phyloP scores from a whole-genome alignment of 352 stramenopile species.

The Globisporangium camurandrum region DNA sequence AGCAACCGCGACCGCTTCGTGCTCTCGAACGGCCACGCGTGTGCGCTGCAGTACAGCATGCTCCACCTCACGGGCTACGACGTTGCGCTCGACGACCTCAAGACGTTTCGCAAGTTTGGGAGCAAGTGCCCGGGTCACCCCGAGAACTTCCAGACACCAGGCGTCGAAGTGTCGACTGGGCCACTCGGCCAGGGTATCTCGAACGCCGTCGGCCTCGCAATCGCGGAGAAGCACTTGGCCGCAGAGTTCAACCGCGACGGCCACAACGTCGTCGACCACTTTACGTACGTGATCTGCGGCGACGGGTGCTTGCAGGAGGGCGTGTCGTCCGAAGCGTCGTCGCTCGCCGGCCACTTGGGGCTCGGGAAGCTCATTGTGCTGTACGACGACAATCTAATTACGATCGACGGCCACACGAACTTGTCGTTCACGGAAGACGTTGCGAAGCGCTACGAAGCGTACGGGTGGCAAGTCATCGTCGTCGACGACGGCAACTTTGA shows the following conservation, averaged over 20 bases:
- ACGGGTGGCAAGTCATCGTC: constrained; percentile 96
- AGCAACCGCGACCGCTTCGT: constrained; percentile 99
- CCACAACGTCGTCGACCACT: constrained; percentile 95
- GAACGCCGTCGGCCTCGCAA: constrained; percentile 97
- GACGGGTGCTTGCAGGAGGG: constrained; percentile 99
- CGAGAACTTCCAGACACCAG: constrained; percentile 94
- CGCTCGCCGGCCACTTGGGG: constrained; percentile 95
- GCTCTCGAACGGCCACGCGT: constrained; percentile 98
- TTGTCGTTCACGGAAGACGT: constrained; percentile 98
- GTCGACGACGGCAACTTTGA: constrained; percentile 94
- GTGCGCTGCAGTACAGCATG: constrained; percentile 98
- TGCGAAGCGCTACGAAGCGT: constrained; percentile 95
- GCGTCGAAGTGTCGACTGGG: constrained; percentile 96
- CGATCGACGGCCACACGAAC: constrained; percentile 96
- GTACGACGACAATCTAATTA: constrained; percentile 99
- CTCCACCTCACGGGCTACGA: constrained; percentile 96
- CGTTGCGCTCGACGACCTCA: constrained; percentile 95
- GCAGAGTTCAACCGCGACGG: constrained; percentile 96
- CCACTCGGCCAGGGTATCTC: constrained; percentile 97
- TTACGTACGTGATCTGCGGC: constrained; percentile 98
- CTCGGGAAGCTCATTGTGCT: constrained; percentile 98
- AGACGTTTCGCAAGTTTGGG: constrained; percentile 94
- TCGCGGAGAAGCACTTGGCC: constrained; percentile 97
- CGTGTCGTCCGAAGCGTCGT: constrained; percentile 93
- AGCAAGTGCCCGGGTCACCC: constrained; percentile 96